Conservation (phyloP, 441 rosid species). For the Erysimum cheiri region DNA sequence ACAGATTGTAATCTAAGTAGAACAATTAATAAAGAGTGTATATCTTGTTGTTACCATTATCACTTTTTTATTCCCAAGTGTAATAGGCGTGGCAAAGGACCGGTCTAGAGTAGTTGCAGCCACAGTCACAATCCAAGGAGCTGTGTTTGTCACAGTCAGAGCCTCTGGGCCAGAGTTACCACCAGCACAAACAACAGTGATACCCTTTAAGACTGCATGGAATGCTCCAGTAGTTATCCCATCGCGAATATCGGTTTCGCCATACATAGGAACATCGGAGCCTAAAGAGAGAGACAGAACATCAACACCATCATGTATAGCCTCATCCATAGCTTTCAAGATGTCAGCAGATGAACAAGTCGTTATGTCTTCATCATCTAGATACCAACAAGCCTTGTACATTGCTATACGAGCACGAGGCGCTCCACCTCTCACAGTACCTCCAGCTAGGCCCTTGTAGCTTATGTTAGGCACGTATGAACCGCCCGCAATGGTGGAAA, state of each 20-base stretch:
- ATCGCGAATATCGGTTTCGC: conserved; percentile 42
- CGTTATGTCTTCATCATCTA: conserved; percentile 37
- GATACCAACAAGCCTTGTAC: conserved; percentile 75
- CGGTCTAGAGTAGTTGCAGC: conserved; percentile 59
- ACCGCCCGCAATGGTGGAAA: conserved; percentile 66
- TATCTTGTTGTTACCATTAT: conserved; percentile 40
- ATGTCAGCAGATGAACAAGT: conserved; percentile 61
- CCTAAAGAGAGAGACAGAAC: conserved; percentile 56
- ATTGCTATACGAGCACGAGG: conserved; percentile 66
- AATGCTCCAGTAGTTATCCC: conserved; percentile 48
- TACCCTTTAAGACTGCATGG: conserved; percentile 53
- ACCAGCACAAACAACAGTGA: conserved; percentile 48
- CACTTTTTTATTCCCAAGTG: conserved; percentile 48
- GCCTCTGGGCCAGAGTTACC: conserved; percentile 50
- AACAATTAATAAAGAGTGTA: background rate
- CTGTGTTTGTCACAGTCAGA: conserved; percentile 43
- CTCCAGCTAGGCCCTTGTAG: conserved; percentile 57
- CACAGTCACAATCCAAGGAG: conserved; percentile 55
- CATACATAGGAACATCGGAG: background rate
- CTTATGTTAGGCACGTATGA: conserved; percentile 50
- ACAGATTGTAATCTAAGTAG: background rate
- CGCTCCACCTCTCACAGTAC: conserved; percentile 69
- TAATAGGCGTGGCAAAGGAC: conserved; percentile 46
- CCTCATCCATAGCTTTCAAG: conserved; percentile 74
- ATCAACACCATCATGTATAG: conserved; percentile 61